Conservation (phyloP, 2,329 filamentous ascomycete genomes). For the Rasamsonia emersonii region DNA sequence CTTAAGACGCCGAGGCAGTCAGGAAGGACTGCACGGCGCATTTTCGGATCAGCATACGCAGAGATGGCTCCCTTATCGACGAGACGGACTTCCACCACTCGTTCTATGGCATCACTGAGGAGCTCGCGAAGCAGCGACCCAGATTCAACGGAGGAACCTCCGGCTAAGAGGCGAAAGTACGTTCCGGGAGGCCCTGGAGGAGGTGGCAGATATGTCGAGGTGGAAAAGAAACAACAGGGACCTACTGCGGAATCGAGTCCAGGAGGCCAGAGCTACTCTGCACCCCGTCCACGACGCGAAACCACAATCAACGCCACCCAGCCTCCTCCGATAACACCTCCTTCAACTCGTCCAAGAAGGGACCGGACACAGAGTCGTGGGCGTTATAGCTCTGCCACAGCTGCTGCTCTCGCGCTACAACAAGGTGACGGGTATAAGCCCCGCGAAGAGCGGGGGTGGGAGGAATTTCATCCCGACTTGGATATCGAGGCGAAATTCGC, state of each 20-base stretch:
- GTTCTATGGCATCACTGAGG: conserved; percentile 24
- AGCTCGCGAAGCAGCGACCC: conserved; percentile 19
- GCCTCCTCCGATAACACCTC: conserved; percentile 25
- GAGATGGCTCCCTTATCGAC: conserved; percentile 26
- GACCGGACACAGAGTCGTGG: conserved; percentile 45
- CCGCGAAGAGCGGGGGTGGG: conserved; percentile 91
- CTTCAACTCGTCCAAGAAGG: conserved; percentile 31
- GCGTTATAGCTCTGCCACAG: conserved; percentile 72
- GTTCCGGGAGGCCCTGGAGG: conserved; percentile 80
- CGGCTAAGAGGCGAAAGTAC: conserved; percentile 65
- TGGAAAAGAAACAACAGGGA: conserved; percentile 54
- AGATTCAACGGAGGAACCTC: conserved; percentile 45
- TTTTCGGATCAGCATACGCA: background rate
- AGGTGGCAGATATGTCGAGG: conserved; percentile 73
- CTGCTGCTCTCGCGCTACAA: conserved; percentile 78
- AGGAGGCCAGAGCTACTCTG: conserved; percentile 38
- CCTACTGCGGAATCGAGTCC: conserved; percentile 36
- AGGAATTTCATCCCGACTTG: conserved; percentile 92
- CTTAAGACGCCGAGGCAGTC: too few relatives aligned
- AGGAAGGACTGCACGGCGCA: background rate
- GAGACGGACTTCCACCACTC: conserved; percentile 19
- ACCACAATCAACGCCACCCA: conserved; percentile 27
- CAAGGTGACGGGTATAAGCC: conserved; percentile 97
- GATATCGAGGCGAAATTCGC: conserved; percentile 77
- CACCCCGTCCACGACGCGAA: conserved; percentile 46